Evolutionary conservation across 176 grass and related monocot genomes (phyloP).

Genomic region (Themeda triandra): DNA sequence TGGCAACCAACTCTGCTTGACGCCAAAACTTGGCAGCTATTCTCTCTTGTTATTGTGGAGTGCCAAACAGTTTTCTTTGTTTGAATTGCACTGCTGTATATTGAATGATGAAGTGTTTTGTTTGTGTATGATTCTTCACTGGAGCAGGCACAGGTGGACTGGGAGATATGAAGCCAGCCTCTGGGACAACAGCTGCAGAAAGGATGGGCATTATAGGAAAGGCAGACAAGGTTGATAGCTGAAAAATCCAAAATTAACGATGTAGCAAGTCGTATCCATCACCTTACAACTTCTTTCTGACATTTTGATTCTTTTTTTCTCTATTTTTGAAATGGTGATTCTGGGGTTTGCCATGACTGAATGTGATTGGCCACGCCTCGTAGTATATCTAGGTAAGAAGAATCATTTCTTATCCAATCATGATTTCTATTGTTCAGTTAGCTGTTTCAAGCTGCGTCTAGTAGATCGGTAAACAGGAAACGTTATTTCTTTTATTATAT

Average conservation of each 20-base stretch:
- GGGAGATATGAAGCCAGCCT: slow-evolving; percentile 97
- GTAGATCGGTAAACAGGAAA: background rate
- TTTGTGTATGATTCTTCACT: slow-evolving; percentile 43
- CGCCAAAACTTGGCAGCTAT: background rate
- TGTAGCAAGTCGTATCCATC: background rate
- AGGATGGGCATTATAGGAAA: slow-evolving; percentile 96
- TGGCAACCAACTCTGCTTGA: background rate
- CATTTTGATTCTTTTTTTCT: background rate
- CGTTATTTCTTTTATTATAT: slow-evolving; percentile 10
- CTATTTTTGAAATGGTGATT: slow-evolving; percentile 18
- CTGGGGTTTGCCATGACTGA: slow-evolving; percentile 24
- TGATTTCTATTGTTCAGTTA: background rate
- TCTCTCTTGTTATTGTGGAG: background rate
- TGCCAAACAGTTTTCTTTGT: slow-evolving; percentile 9
- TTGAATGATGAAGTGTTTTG: slow-evolving; percentile 25
- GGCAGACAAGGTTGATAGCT: slow-evolving; percentile 83
- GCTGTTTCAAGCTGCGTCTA: background rate
- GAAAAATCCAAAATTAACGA: background rate
- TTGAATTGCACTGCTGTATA: background rate
- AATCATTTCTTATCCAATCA: background rate
- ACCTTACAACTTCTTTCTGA: background rate
- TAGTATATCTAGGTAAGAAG: slow-evolving; percentile 73
- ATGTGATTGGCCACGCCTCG: background rate
- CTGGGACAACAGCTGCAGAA: slow-evolving; percentile 96
- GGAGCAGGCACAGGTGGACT: slow-evolving; percentile 93